Conservation (phyloP, 2,329 filamentous ascomycete species). For the Sphaerostilbella broomeana region DNA sequence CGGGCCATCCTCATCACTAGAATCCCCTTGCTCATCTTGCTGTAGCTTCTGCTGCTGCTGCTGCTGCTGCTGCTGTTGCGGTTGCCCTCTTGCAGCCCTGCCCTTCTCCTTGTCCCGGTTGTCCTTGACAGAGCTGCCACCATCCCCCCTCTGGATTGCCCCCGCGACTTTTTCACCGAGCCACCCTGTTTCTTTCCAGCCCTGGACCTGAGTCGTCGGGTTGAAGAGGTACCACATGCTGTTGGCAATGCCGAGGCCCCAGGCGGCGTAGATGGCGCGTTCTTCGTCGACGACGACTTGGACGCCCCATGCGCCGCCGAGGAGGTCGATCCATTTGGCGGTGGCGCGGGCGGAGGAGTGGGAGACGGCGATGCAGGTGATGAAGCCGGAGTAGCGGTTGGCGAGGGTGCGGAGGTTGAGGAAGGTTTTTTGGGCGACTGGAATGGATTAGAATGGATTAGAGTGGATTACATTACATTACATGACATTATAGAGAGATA, state of each 20-base stretch:
- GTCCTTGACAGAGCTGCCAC: slow-evolving; percentile 30
- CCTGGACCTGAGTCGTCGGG: slow-evolving; percentile 45
- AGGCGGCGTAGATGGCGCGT: slow-evolving; percentile 50
- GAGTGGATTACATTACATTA: not conserved
- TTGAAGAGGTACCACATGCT: slow-evolving; percentile 47
- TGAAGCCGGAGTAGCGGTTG: slow-evolving; percentile 40
- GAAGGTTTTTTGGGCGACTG: slow-evolving; percentile 53
- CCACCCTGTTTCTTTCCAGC: slow-evolving; percentile 50
- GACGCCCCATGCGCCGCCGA: slow-evolving; percentile 52
- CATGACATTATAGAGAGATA: not conserved
- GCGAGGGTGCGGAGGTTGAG: slow-evolving; percentile 48
- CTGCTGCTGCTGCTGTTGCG: not conserved
- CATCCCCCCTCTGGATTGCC: slow-evolving; percentile 35
- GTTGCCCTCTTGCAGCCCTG: slow-evolving; percentile 3
- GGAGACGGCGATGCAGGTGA: slow-evolving; percentile 53
- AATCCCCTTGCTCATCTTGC: slow-evolving; percentile 5
- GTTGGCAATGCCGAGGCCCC: slow-evolving; percentile 48
- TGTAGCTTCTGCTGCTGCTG: not conserved
- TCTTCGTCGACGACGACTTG: slow-evolving; percentile 50
- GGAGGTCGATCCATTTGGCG: slow-evolving; percentile 48
- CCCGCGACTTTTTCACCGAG: slow-evolving; percentile 44
- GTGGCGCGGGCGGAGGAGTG: slow-evolving; percentile 53
- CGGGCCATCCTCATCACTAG: slow-evolving; percentile 29
- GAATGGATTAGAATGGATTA: not conserved
- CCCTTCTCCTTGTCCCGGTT: not conserved